Conservation (phyloP, 2,329 filamentous ascomycete species). For the Nigrograna mackinnonii region DNA sequence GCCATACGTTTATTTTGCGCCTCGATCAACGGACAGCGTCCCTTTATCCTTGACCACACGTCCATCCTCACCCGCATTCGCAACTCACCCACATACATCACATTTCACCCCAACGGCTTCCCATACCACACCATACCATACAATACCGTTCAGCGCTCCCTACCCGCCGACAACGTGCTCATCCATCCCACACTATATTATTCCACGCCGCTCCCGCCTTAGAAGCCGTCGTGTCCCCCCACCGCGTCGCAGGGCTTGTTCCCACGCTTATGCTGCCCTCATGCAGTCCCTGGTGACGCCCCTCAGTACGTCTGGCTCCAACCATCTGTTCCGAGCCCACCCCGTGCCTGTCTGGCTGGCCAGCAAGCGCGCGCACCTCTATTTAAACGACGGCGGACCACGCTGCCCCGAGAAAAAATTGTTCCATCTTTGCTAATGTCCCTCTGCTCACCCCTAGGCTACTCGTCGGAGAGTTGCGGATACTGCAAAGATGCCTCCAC, state of each 20-base stretch:
- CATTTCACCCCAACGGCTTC: not conserved
- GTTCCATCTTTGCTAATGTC: slow-evolving; percentile 23
- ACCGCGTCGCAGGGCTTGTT: slow-evolving; percentile 9
- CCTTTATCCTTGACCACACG: not conserved
- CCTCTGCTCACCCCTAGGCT: slow-evolving; percentile 40
- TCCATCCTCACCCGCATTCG: not conserved
- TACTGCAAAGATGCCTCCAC: slow-evolving; percentile 53
- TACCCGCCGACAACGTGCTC: not conserved
- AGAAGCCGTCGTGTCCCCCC: not conserved
- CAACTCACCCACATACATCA: not conserved
- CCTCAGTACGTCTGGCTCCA: slow-evolving; percentile 45
- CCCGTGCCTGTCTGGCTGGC: slow-evolving; percentile 45
- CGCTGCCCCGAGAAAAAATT: slow-evolving; percentile 12
- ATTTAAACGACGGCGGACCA: slow-evolving; percentile 10
- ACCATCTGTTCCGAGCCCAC: slow-evolving; percentile 32
- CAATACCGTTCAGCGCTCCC: not conserved
- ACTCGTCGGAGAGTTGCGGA: slow-evolving; percentile 53
- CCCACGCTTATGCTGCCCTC: slow-evolving; percentile 45
- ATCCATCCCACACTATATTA: too few species aligned
- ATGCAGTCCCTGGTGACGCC: slow-evolving; percentile 48
- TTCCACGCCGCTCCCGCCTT: slow-evolving; percentile 3
- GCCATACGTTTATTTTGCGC: not conserved
- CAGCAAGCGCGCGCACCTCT: slow-evolving; percentile 10
- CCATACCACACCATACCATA: not conserved
- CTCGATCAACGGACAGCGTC: too few species aligned